Base-by-base conservation (phyloP, 2,329 filamentous ascomycete species). In the Daldinia sp. region DNA sequence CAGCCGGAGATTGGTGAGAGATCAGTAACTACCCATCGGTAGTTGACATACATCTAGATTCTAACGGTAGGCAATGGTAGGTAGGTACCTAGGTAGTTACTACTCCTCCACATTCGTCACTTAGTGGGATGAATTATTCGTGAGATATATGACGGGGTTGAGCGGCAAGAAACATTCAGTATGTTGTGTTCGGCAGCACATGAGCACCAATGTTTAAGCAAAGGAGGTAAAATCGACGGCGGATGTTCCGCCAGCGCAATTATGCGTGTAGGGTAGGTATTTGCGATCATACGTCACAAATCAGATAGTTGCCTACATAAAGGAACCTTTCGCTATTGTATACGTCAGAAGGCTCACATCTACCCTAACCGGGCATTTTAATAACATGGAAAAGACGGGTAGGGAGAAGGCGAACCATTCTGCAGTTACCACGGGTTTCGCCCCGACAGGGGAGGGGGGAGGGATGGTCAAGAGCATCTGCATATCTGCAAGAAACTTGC, bases 261-360 rank as follows among this genome's bases (percentile, higher is more conserved):
- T 30, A 25, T 39, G 49, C 19, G 59, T 61, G 65, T 53, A 68
- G 59, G 64, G 65, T 53, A 68, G 47, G 62, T 63, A 43, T 66
- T 63, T 68, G 65, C 65, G 65, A 68, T 68, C 65, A 53, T 50
- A 35, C 37, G 37, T 58, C 59, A 32, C 48, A 32, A 57, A 43
- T 60, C 56, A 27, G 25, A 48, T 29, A 48, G n/a, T 27, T 52
- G 52, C 19, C 58, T 49, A 30, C 47, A 25, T 39, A n/a, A 23
- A 52, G 15, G 23, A 27, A 48, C 25, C n/a, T 30, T 30, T n/a
- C n/a, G n/a, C n/a, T 45, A 27, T 27, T 25, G 13, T 45, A 21
- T 45, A 66, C 53, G 61, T 64, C 54, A 49, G 47, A 49, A 32
- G 27, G 49, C 53, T n/a, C 30, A 61, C 57, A 64, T 60, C 49